phyloP scores from a whole-genome alignment of 768 basidiomycete species.

The Lactarius pseudohatsudake region DNA sequence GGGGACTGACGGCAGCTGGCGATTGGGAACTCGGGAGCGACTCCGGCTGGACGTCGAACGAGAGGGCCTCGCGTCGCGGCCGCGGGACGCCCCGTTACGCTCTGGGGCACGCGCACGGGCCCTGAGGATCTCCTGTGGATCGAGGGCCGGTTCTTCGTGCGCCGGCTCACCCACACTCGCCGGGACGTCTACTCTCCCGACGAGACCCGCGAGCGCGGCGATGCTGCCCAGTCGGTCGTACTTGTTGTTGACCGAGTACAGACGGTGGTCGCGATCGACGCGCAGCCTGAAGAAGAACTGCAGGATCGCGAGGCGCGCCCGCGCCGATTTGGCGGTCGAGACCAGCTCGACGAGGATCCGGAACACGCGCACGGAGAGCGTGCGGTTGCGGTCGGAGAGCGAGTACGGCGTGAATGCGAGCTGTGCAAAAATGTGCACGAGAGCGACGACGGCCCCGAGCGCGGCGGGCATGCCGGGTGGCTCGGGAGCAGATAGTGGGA shows the following conservation, averaged over 20 bases:
- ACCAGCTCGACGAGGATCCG: slow-evolving; percentile 49
- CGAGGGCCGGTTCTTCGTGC: slow-evolving; percentile 21
- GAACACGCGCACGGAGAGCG: slow-evolving; percentile 57
- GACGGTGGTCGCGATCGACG: slow-evolving; percentile 84
- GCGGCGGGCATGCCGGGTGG: slow-evolving; percentile 39
- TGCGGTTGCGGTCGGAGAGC: slow-evolving; percentile 45
- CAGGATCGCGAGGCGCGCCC: slow-evolving; percentile 68
- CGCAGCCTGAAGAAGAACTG: slow-evolving; percentile 88
- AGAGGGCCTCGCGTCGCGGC: slow-evolving; percentile 26
- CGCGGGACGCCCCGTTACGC: slow-evolving; percentile 29
- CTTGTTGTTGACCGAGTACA: slow-evolving; percentile 62
- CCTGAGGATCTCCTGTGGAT: slow-evolving; percentile 22
- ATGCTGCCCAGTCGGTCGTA: slow-evolving; percentile 61
- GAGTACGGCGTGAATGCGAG: slow-evolving; percentile 68
- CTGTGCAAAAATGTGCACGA: slow-evolving; percentile 67
- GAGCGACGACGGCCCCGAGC: slow-evolving; percentile 60
- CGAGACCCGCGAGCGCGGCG: slow-evolving; percentile 57
- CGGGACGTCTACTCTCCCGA: slow-evolving; percentile 49
- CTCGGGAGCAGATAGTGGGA: slow-evolving; percentile 28
- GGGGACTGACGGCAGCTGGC: slow-evolving; percentile 33
- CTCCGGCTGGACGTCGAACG: slow-evolving; percentile 30
- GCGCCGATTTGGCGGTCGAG: slow-evolving; percentile 47
- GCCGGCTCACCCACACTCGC: slow-evolving; percentile 15
- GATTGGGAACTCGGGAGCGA: slow-evolving; percentile 49
- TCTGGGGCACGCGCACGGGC: slow-evolving; percentile 28